phyloP scores from a whole-genome alignment of 768 basidiomycete species.

The Lepiota subincarnata region DNA sequence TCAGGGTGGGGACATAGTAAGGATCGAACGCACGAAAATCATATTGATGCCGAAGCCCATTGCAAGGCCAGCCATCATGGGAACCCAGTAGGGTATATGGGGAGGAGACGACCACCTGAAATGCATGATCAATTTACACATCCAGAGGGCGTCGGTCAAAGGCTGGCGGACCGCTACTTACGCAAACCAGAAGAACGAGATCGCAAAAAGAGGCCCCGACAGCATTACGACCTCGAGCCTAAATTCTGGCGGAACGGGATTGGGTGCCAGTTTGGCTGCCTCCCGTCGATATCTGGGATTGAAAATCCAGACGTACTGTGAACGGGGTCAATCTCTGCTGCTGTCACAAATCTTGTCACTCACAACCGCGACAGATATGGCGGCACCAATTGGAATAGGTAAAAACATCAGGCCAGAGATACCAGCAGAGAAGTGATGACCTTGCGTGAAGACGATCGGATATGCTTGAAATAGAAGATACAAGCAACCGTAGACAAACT shows the following conservation, averaged over 20 bases:
- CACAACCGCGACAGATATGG: constrained; percentile 40
- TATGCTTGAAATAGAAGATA: constrained; percentile 62
- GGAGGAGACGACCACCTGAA: constrained; percentile 57
- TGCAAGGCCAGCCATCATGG: constrained; percentile 43
- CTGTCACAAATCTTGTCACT: constrained; percentile 13
- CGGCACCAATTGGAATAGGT: constrained; percentile 53
- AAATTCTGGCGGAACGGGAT: constrained; percentile 57
- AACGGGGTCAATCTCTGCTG: not conserved
- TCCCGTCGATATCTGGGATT: constrained; percentile 47
- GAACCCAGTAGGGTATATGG: constrained; percentile 47
- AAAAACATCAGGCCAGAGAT: constrained; percentile 58
- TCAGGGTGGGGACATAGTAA: not conserved
- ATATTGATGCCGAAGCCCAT: constrained; percentile 52
- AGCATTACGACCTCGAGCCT: constrained; percentile 46
- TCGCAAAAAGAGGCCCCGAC: constrained; percentile 46
- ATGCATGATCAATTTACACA: not conserved
- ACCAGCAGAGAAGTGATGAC: constrained; percentile 50
- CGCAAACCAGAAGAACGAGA: constrained; percentile 65
- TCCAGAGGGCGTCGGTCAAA: constrained; percentile 2
- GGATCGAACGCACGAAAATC: constrained; percentile 44
- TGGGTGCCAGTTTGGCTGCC: constrained; percentile 38
- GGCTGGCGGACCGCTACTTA: constrained; percentile 20
- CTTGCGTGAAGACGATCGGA: constrained; percentile 51
- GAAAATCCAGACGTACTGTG: constrained; percentile 42
- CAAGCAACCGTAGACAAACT: constrained; percentile 62